Percentiles rank a stretch among this genome's conserved stretches.
Conservation (phyloP, 2,329 filamentous ascomycete species). For the Diaporthe destruens region DNA sequence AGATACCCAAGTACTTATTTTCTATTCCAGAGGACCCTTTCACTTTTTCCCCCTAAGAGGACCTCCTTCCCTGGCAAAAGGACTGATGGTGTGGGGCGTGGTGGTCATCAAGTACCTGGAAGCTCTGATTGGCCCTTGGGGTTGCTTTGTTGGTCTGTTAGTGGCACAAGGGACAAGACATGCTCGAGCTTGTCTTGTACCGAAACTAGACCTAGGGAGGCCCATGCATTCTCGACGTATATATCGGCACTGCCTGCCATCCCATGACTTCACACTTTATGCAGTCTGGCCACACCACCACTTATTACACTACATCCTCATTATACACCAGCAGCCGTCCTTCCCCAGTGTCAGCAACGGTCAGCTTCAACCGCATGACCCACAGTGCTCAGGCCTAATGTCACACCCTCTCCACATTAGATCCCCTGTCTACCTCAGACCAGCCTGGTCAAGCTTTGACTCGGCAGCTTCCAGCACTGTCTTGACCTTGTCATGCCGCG, state of each 20-base stretch:
- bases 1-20: not conserved
- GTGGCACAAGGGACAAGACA: not conserved
- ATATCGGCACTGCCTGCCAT: not conserved
- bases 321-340: too few relatives aligned
- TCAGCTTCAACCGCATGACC: slow-evolving; percentile 9
- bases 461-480: slow-evolving; percentile 10
- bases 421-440: not conserved
- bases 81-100: not conserved
- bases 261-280: slow-evolving; percentile 10
- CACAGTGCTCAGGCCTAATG: not conserved
- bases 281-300: not conserved
- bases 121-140: slow-evolving; percentile 18
- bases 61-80: slow-evolving; percentile 10
- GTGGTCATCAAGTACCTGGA: slow-evolving; percentile 19
- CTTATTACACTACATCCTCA: not conserved
- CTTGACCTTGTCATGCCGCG: slow-evolving; percentile 21
- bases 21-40: not conserved
- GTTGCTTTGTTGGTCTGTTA: slow-evolving; percentile 15
- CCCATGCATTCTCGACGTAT: not conserved
- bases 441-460: not conserved
- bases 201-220: not conserved
- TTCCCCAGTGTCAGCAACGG: slow-evolving; percentile 3
- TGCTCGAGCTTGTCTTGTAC: not conserved
- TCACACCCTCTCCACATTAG: not conserved
- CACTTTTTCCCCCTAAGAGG: not conserved